These are phyloP conservation scores for Speleostelium caveatum DNA, from an alignment of 78 protist species.

Conservation along the genomic window DNA sequence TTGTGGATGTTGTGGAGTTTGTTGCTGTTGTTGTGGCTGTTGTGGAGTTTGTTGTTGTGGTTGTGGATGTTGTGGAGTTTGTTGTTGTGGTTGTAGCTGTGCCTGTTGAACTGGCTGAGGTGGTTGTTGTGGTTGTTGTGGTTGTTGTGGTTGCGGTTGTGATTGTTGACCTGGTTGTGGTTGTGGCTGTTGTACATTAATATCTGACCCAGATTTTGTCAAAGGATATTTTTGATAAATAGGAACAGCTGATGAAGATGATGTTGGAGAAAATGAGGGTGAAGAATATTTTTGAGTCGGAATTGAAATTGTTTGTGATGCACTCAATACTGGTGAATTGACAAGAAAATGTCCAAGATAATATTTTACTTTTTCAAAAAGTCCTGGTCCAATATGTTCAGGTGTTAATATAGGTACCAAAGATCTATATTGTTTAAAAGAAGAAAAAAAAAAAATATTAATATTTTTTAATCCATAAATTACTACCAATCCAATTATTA, in stretches of 20 bases:
- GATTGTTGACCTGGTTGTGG: neutral
- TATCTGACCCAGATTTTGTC: neutral
- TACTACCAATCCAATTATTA: too few species aligned
- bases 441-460: too few species aligned
- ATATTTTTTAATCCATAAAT: too few species aligned
- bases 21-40: too few species aligned
- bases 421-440: too few species aligned
- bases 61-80: neutral
- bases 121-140: neutral
- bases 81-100: neutral
- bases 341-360: constrained; percentile 23
- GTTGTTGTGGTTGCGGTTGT: neutral
- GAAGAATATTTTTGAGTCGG: neutral
- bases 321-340: neutral
- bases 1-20: neutral
- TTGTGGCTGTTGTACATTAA: neutral
- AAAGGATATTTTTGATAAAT: neutral
- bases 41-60: neutral
- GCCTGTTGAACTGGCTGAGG: neutral
- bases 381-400: constrained; percentile 20
- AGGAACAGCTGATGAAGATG: constrained; percentile 9
- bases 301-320: neutral
- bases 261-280: neutral
- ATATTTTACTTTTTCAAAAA: constrained; percentile 52
- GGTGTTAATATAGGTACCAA: constrained; percentile 26